phyloP scores from a whole-genome alignment of 2,329 filamentous ascomycete species.

The Amylocarpus encephaloides region DNA sequence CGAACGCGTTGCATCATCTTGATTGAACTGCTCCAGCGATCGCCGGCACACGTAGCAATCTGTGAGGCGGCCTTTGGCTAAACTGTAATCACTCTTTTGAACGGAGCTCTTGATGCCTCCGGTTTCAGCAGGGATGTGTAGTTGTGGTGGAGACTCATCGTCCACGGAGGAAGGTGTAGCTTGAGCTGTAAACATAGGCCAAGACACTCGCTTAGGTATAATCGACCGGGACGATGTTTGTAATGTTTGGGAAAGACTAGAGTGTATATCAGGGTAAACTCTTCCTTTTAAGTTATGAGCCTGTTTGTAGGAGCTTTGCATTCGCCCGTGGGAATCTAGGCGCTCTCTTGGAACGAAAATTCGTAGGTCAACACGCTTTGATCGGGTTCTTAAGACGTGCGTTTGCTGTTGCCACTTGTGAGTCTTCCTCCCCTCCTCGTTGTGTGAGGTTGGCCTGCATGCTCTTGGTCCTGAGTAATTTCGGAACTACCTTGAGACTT shows the following conservation, averaged over 20 bases:
- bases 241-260: constrained; percentile 3
- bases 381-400: no score
- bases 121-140: not conserved
- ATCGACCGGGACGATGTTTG: not conserved
- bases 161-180: not conserved
- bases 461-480: no score
- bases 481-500: no score
- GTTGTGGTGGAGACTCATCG: not conserved
- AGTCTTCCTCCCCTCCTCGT: no score
- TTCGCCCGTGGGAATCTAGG: no score
- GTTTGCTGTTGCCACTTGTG: no score
- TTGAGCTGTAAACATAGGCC: not conserved
- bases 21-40: constrained; percentile 13
- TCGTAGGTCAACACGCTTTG: no score
- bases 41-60: constrained; percentile 4
- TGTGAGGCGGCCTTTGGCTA: constrained; percentile 2
- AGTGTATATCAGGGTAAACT: constrained; percentile 19
- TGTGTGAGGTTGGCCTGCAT: no score
- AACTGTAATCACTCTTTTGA: not conserved
- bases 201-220: constrained; percentile 2
- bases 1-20: constrained; percentile 11
- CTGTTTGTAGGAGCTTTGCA: no score
- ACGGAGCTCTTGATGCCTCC: not conserved
- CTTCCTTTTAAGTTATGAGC: no score
- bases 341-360: no score